phyloP scores from a whole-genome alignment of 1,284 basidiomycete genomes.

The Sanghuangporus baumii region DNA sequence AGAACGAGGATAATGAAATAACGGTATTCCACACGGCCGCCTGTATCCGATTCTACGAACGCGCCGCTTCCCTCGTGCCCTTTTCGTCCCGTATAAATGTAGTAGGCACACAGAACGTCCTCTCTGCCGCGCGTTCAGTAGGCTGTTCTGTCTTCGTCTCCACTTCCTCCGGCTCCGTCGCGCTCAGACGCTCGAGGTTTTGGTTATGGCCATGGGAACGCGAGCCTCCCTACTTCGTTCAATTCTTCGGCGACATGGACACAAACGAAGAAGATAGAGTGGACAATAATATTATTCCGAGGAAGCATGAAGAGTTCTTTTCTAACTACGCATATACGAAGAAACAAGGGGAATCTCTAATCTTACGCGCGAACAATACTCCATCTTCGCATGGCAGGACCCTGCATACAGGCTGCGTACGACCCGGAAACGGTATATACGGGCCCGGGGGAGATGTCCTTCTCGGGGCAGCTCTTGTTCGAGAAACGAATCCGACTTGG shows the following conservation, averaged over 20 bases:
- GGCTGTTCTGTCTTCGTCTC: constrained; percentile 51
- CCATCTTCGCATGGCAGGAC: constrained; percentile 26
- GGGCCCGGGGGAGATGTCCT: constrained; percentile 69
- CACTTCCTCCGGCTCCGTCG: constrained; percentile 58
- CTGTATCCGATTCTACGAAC: constrained; percentile 71
- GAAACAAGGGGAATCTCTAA: constrained; percentile 44
- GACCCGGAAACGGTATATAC: constrained; percentile 70
- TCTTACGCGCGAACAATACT: constrained; percentile 47
- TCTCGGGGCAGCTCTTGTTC: constrained; percentile 53
- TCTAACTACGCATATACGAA: constrained; percentile 69
- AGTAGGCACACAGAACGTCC: constrained; percentile 49
- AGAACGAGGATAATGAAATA: constrained; percentile 28
- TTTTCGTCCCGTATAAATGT: constrained; percentile 59
- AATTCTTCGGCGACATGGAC: constrained; percentile 44
- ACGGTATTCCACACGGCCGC: constrained; percentile 73
- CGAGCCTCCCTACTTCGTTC: constrained; percentile 48
- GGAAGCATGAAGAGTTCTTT: constrained; percentile 51
- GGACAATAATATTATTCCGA: constrained; percentile 41
- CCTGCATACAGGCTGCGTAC: constrained; percentile 61
- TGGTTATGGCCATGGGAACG: constrained; percentile 68
- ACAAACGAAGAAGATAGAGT: not conserved
- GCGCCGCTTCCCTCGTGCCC: constrained; percentile 41
- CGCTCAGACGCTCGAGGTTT: constrained; percentile 47
- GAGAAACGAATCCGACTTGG: constrained; percentile 59
- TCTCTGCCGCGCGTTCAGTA: constrained; percentile 31